phyloP scores from a whole-genome alignment of 2,329 filamentous ascomycete species.

The Ophiostoma montium region DNA sequence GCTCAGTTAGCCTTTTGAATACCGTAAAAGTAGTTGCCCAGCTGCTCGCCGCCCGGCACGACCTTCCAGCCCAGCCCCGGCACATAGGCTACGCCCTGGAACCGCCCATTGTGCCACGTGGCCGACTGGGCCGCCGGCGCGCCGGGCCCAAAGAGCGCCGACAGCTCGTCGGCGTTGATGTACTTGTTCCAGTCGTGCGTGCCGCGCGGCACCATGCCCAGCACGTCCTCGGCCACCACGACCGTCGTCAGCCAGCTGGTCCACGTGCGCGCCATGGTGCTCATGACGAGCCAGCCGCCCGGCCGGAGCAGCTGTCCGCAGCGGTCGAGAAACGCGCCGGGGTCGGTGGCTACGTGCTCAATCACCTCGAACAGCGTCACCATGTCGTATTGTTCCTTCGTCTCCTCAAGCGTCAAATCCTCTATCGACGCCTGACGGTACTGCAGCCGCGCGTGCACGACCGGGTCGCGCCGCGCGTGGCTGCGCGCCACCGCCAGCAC shows the following conservation, averaged over 20 bases:
- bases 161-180: conserved; percentile 71
- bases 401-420: conserved; percentile 27
- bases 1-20: conserved; percentile 35
- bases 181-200: conserved; percentile 98
- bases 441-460: conserved; percentile 44
- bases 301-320: conserved; percentile 68
- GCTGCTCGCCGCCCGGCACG: conserved; percentile 64
- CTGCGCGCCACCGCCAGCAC: conserved; percentile 61
- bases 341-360: conserved; percentile 66
- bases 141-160: conserved; percentile 32
- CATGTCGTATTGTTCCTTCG: conserved; percentile 46
- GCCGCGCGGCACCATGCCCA: conserved; percentile 77
- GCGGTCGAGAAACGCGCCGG: conserved; percentile 56
- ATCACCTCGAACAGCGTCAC: conserved; percentile 88
- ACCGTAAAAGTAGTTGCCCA: conserved; percentile 94
- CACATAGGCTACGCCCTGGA: conserved; percentile 79
- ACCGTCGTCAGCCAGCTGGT: conserved; percentile 88
- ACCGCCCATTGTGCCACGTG: conserved; percentile 39
- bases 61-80: conserved; percentile 84
- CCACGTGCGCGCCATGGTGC: conserved; percentile 83
- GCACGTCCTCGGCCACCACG: conserved; percentile 73
- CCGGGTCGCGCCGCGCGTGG: conserved; percentile 60
- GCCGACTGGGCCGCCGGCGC: conserved; percentile 15
- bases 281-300: conserved; percentile 84
- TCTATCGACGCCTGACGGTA: conserved; percentile 74